phyloP scores from a whole-genome alignment of 352 stramenopile genomes.

The Phytophthora boehmeriae region DNA sequence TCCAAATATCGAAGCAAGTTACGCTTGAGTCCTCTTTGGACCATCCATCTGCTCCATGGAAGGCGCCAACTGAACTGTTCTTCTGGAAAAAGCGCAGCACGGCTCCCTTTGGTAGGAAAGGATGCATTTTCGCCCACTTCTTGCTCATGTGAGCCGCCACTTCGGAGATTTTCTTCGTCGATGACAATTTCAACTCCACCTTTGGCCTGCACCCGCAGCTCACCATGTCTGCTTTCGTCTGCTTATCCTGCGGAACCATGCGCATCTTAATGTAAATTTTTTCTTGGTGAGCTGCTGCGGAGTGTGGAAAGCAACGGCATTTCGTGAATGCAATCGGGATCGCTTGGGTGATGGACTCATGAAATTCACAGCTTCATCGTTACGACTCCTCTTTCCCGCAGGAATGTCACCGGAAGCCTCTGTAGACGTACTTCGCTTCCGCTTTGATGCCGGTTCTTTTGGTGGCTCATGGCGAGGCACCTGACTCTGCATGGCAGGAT shows the following conservation, averaged over 20 bases:
- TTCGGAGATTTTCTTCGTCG: conserved; percentile 79
- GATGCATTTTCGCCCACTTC: conserved; percentile 67
- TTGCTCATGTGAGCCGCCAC: conserved; percentile 79
- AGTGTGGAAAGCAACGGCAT: conserved; percentile 47
- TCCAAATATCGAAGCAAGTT: conserved; percentile 81
- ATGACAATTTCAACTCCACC: conserved; percentile 81
- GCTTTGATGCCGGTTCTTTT: conserved; percentile 25
- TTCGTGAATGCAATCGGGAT: conserved; percentile 19
- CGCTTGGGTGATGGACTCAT: conserved; percentile 39
- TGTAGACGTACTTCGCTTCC: conserved; percentile 33
- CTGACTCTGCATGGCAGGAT: conserved; percentile 20
- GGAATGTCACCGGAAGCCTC: conserved; percentile 13
- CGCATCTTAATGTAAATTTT: conserved; percentile 88
- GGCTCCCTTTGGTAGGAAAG: conserved; percentile 29
- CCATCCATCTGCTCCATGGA: conserved; percentile 41
- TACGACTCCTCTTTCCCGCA: conserved; percentile 26
- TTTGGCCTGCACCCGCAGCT: conserved; percentile 66
- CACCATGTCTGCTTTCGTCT: conserved; percentile 56
- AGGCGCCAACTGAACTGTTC: conserved; percentile 4
- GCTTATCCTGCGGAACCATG: conserved; percentile 74
- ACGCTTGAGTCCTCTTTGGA: conserved; percentile 47
- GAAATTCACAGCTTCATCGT: conserved; percentile 28
- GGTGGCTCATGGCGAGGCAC: conserved; percentile 12
- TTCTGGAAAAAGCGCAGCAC: conserved; percentile 66
- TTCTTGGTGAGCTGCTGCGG: conserved; percentile 60